phyloP scores from a whole-genome alignment of 768 basidiomycete species.

The Phanerodontia chrysosporium region DNA sequence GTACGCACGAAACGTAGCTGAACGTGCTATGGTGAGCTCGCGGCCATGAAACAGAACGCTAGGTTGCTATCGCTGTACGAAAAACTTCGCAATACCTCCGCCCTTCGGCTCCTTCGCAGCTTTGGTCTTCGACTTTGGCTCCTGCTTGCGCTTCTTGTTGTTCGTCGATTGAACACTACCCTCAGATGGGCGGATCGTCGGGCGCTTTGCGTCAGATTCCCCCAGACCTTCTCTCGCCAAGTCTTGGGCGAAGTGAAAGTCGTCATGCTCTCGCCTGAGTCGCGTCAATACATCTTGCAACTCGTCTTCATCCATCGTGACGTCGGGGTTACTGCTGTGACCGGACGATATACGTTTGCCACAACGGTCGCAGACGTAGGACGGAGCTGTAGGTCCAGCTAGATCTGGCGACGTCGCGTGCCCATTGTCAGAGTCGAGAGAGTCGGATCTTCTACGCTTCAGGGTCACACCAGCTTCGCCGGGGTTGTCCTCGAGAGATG shows the following conservation, averaged over 20 bases:
- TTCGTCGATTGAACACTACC: slow-evolving; percentile 12
- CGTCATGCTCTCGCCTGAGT: slow-evolving; percentile 70
- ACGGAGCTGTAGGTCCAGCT: slow-evolving; percentile 14
- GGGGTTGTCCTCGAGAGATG: not conserved
- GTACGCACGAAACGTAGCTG: too few species aligned
- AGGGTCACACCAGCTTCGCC: too few species aligned
- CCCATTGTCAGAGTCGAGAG: not conserved
- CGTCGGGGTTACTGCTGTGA: not conserved
- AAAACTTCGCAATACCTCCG: slow-evolving; percentile 49
- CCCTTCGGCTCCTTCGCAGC: slow-evolving; percentile 18
- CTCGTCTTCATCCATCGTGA: slow-evolving; percentile 8
- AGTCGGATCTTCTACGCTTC: slow-evolving; percentile 10
- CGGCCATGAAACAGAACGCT: too few species aligned
- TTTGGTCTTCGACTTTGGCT: slow-evolving; percentile 28
- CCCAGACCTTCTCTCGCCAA: slow-evolving; percentile 45
- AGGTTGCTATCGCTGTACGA: slow-evolving; percentile 21
- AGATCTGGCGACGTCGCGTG: not conserved
- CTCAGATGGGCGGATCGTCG: slow-evolving; percentile 22
- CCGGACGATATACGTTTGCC: slow-evolving; percentile 38
- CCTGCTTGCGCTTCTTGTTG: slow-evolving; percentile 13
- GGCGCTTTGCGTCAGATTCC: slow-evolving; percentile 16
- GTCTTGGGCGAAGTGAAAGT: slow-evolving; percentile 86
- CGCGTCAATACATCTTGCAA: slow-evolving; percentile 34
- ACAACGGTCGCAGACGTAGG: slow-evolving; percentile 60
- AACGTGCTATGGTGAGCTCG: too few species aligned